phyloP scores from a whole-genome alignment of 768 basidiomycete species.

The Lentinus brumalis region DNA sequence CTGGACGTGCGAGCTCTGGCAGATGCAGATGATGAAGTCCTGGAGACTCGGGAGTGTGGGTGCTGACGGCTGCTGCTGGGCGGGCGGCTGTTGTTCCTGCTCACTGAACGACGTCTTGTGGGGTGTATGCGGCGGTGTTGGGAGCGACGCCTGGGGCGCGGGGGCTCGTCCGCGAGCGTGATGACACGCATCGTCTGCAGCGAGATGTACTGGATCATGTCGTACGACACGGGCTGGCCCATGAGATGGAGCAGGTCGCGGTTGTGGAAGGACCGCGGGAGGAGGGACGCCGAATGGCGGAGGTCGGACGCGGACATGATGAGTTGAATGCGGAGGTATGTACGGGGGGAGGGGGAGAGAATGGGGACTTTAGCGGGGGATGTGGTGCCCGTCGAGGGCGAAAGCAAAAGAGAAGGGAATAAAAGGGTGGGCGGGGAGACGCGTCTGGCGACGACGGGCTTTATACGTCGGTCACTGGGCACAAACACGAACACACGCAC shows the following conservation, averaged over 20 bases:
- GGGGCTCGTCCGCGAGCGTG: constrained; percentile 58
- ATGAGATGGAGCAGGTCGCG: constrained; percentile 80
- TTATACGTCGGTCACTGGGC: constrained; percentile 20
- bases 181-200: constrained; percentile 77
- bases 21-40: constrained; percentile 82
- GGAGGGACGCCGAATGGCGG: constrained; percentile 79
- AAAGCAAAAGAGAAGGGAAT: constrained; percentile 28
- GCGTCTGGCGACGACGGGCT: constrained; percentile 9
- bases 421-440: constrained; percentile 22
- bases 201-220: constrained; percentile 88
- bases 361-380: constrained; percentile 33
- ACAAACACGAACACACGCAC: constrained; percentile 28
- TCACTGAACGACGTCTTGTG: constrained; percentile 44
- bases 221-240: constrained; percentile 71
- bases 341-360: constrained; percentile 21
- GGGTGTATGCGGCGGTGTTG: constrained; percentile 73
- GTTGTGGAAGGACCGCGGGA: constrained; percentile 76
- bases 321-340: constrained; percentile 14
- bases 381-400: constrained; percentile 39
- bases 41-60: constrained; percentile 65
- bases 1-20: constrained; percentile 83
- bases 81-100: constrained; percentile 11
- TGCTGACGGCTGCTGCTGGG: constrained; percentile 23
- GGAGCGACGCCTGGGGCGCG: constrained; percentile 35
- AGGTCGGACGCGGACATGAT: constrained; percentile 35